Conservation (phyloP, 768 basidiomycete genomes). For the Leccinum disarticulatum region DNA sequence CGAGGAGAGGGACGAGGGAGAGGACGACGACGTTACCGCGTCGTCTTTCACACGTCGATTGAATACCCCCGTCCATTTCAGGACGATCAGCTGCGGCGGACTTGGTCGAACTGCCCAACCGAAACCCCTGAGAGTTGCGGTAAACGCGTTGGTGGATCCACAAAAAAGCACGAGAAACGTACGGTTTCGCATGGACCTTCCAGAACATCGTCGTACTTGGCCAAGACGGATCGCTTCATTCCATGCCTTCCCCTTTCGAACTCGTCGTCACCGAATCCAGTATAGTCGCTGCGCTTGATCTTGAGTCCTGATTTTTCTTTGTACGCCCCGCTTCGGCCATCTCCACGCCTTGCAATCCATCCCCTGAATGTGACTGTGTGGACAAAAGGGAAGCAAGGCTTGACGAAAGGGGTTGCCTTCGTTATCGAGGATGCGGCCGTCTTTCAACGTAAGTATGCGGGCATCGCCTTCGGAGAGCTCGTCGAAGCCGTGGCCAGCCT, state of each 20-base stretch:
- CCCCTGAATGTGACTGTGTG: conserved; percentile 56
- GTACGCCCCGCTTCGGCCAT: conserved; percentile 86
- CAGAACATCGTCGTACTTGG: conserved; percentile 90
- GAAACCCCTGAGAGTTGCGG: conserved; percentile 64
- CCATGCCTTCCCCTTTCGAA: conserved; percentile 74
- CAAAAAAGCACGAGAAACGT: conserved; percentile 23
- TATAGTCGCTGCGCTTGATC: conserved; percentile 88
- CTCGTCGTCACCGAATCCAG: conserved; percentile 96
- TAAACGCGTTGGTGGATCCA: background rate
- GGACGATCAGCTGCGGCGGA: conserved; percentile 37
- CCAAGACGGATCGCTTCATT: conserved; percentile 76
- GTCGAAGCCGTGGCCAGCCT: conserved; percentile 95
- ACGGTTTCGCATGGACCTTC: conserved; percentile 73
- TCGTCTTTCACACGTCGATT: too few relatives aligned
- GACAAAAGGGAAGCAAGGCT: background rate
- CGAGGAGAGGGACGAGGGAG: too few relatives aligned
- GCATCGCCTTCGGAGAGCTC: conserved; percentile 93
- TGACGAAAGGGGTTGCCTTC: conserved; percentile 54
- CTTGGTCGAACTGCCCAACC: conserved; percentile 67
- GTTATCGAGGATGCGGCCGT: conserved; percentile 47
- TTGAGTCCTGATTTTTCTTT: conserved; percentile 83
- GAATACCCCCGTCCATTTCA: conserved; percentile 46
- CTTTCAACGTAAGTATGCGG: conserved; percentile 95
- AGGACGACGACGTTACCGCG: too few relatives aligned
- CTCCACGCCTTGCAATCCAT: conserved; percentile 95